A percentile compares a stretch with the other conserved stretches of the same genome.
Conservation (phyloP, 129 eudicot genomes). For the Escallonia herrerae region DNA sequence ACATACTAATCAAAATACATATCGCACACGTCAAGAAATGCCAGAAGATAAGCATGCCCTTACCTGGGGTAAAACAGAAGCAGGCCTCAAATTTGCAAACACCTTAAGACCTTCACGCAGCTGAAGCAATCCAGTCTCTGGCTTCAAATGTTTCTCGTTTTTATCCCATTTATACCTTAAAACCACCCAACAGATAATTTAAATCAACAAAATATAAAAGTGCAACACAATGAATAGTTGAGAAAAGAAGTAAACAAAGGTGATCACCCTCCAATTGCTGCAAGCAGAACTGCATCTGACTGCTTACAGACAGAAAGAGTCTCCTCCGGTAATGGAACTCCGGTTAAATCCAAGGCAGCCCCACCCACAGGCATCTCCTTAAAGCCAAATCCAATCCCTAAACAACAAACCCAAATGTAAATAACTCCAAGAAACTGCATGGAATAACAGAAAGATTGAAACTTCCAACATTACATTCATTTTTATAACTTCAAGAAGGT, state of each 20-base stretch:
- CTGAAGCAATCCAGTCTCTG: constrained; percentile 71
- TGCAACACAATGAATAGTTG: neutral
- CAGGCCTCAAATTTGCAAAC: constrained; percentile 65
- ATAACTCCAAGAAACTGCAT: neutral
- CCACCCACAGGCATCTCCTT: constrained; percentile 94
- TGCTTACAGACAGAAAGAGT: constrained; percentile 71
- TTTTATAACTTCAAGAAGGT: neutral
- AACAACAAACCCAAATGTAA: neutral
- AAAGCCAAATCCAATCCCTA: constrained; percentile 75
- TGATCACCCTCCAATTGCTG: constrained; percentile 91
- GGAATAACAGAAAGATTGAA: neutral
- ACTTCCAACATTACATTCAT: too few species aligned
- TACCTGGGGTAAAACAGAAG: constrained; percentile 59
- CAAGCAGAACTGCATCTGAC: constrained; percentile 94
- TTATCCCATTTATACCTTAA: constrained; percentile 60
- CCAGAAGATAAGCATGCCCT: neutral
- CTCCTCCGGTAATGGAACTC: constrained; percentile 95
- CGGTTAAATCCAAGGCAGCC: constrained; percentile 80
- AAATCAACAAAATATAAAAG: too few species aligned
- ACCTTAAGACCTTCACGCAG: constrained; percentile 59
- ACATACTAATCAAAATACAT: neutral
- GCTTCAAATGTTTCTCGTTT: constrained; percentile 51
- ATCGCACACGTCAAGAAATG: neutral
- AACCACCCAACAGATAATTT: too few species aligned
- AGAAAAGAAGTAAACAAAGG: too few species aligned